A percentile compares a stretch with the other conserved stretches of the same genome.
Conservation (phyloP, 352 stramenopile genomes). For the Pythium coloratum region DNA sequence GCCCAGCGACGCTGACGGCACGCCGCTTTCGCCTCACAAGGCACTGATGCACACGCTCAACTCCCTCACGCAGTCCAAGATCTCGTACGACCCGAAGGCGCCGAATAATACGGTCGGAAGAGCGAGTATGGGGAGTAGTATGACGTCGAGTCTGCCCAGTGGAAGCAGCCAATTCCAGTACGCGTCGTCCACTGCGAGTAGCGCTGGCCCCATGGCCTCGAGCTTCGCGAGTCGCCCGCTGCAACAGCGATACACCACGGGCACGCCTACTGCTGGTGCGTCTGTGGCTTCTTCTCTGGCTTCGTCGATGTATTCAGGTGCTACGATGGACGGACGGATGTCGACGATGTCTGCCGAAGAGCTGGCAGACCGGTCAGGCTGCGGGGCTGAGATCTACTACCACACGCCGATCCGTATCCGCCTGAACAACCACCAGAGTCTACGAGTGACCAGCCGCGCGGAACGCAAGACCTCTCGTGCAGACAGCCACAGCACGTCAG, state of each 20-base stretch:
- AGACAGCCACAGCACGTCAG: conserved; percentile 1
- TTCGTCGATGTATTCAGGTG: conserved; percentile 17
- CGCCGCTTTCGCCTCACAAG: conserved; percentile 61
- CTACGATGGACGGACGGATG: conserved; percentile 21
- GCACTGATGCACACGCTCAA: conserved; percentile 63
- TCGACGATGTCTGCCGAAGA: conserved; percentile 37
- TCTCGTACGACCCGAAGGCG: conserved; percentile 15
- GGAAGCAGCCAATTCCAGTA: conserved; percentile 23
- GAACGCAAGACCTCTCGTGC: conserved; percentile 10
- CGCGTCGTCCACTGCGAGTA: conserved; percentile 2
- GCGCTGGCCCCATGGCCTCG: conserved; percentile 5
- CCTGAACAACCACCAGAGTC: conserved; percentile 68
- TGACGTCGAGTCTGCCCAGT: conserved; percentile 22
- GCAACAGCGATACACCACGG: conserved; percentile 1
- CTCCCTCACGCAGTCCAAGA: conserved; percentile 31
- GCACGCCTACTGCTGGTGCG: background rate
- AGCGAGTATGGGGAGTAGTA: conserved; percentile 16
- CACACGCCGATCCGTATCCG: conserved; percentile 66
- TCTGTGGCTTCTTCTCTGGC: conserved; percentile 7
- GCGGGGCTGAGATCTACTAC: conserved; percentile 72
- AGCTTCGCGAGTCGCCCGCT: conserved; percentile 28
- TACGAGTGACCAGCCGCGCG: conserved; percentile 41
- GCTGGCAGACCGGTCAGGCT: conserved; percentile 53
- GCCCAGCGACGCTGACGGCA: conserved; percentile 12
- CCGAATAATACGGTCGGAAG: background rate